These are phyloP conservation scores for Xanthoceras sorbifolium DNA, from an alignment of 345 rosid genomes.

Conservation along the genomic window DNA sequence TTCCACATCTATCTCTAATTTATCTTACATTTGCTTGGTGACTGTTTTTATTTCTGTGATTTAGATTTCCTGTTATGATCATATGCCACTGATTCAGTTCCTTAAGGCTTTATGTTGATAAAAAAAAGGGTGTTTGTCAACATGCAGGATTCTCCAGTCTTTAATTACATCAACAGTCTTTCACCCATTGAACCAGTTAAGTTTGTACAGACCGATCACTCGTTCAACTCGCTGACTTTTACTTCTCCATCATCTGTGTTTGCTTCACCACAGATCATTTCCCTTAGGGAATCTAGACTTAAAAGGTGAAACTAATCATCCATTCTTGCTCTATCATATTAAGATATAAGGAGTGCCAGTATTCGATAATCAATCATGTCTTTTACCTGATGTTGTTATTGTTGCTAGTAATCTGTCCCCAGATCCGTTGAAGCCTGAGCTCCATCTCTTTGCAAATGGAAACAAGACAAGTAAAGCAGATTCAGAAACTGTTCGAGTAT, in stretches of 20 bases:
- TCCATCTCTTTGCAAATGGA: conserved; percentile 25
- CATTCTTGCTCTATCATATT: background rate
- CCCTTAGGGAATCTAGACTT: conserved; percentile 42
- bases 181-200: conserved; percentile 60
- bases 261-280: conserved; percentile 45
- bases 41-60: background rate
- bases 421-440: conserved; percentile 34
- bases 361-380: background rate
- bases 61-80: background rate
- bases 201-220: conserved; percentile 29
- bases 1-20: background rate
- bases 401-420: conserved; percentile 38
- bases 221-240: conserved; percentile 39
- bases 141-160: conserved; percentile 74
- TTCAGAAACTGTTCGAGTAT: conserved; percentile 25
- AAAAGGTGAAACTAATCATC: conserved; percentile 37
- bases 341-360: background rate
- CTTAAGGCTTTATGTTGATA: background rate
- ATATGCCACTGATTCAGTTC: background rate
- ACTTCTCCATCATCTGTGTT: conserved; percentile 57
- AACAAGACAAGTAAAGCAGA: conserved; percentile 27
- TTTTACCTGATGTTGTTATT: conserved; percentile 11
- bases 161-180: conserved; percentile 61
- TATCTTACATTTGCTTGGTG: background rate
- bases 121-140: background rate